Evolutionary conservation across 2,329 filamentous ascomycete species (phyloP).

Genomic region (Fusarium chaquense): DNA sequence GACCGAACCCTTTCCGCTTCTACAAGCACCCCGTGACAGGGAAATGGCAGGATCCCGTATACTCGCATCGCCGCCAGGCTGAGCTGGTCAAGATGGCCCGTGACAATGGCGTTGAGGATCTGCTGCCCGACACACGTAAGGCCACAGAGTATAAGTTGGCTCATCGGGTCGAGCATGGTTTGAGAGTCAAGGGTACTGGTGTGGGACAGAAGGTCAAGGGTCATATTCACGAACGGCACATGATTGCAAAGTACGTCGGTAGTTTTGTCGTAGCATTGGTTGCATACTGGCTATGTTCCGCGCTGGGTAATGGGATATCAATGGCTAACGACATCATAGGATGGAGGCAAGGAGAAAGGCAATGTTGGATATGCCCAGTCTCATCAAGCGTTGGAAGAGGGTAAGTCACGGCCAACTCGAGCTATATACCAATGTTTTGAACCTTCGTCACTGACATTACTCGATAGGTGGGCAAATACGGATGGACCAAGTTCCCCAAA

Average conservation of each 20-base stretch:
- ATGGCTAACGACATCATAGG: slow-evolving; percentile 56
- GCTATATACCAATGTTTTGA: not conserved
- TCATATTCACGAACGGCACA: slow-evolving; percentile 88
- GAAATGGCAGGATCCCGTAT: slow-evolving; percentile 84
- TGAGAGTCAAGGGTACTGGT: slow-evolving; percentile 92
- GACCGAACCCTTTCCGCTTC: slow-evolving; percentile 84
- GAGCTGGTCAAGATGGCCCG: slow-evolving; percentile 89
- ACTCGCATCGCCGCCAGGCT: slow-evolving; percentile 87
- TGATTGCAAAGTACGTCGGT: slow-evolving; percentile 76
- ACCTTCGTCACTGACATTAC: slow-evolving; percentile 52
- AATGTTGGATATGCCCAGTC: slow-evolving; percentile 93
- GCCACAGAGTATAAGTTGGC: slow-evolving; percentile 77
- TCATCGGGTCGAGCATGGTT: slow-evolving; percentile 79
- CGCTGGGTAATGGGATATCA: not conserved
- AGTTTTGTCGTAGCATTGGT: not conserved
- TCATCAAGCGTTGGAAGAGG: slow-evolving; percentile 94
- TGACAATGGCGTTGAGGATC: slow-evolving; percentile 81
- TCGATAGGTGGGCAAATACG: slow-evolving; percentile 64
- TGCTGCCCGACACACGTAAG: slow-evolving; percentile 83
- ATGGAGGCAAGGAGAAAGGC: slow-evolving; percentile 91
- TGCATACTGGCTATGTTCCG: not conserved
- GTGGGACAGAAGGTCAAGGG: slow-evolving; percentile 95
- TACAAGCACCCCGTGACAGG: slow-evolving; percentile 83
- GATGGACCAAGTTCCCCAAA: slow-evolving; percentile 70
- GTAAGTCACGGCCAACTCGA: slow-evolving; percentile 59